These are phyloP conservation scores for Pseudoturritis turrita DNA, from an alignment of 345 rosid genomes.

Conservation along the genomic window DNA sequence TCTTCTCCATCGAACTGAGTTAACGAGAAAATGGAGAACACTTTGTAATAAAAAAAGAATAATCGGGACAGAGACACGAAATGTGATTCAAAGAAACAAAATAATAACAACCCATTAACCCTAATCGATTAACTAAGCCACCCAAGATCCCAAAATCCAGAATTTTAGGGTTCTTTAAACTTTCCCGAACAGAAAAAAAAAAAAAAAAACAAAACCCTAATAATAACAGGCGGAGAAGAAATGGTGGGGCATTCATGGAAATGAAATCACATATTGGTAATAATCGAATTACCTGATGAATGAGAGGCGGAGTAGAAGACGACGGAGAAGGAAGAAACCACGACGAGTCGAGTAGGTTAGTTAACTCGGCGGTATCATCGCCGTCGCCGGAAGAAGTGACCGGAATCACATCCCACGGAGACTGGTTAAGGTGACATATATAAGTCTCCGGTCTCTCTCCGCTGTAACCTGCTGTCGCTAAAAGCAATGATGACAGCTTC, in stretches of 20 bases:
- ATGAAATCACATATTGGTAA: neutral
- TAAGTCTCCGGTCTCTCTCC: slow-evolving; percentile 44
- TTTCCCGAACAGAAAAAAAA: neutral
- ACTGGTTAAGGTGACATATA: slow-evolving; percentile 87
- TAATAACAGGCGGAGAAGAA: slow-evolving; percentile 16
- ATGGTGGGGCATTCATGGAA: slow-evolving; percentile 39
- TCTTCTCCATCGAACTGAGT: slow-evolving; percentile 52
- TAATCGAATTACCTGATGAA: slow-evolving; percentile 32
- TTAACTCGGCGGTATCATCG: slow-evolving; percentile 13
- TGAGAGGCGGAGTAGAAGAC: slow-evolving; percentile 34
- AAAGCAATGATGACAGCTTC: slow-evolving; percentile 45
- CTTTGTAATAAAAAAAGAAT: slow-evolving; percentile 16
- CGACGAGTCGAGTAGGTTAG: slow-evolving; percentile 30
- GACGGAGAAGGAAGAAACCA: slow-evolving; percentile 23
- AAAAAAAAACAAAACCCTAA: slow-evolving; percentile 14
- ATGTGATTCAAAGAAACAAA: slow-evolving; percentile 18
- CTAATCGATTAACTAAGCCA: slow-evolving; percentile 51
- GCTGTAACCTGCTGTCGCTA: slow-evolving; percentile 36
- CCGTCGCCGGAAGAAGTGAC: neutral
- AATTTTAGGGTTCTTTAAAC: slow-evolving; percentile 53
- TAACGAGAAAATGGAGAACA: neutral
- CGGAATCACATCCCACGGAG: slow-evolving; percentile 92
- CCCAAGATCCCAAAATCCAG: slow-evolving; percentile 28
- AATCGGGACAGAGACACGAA: slow-evolving; percentile 20
- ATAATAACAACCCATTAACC: slow-evolving; percentile 51